A percentile compares a stretch with the other conserved stretches of the same genome.
Conservation (phyloP, 2,329 filamentous ascomycete species). For the Pyrenophora graminea region DNA sequence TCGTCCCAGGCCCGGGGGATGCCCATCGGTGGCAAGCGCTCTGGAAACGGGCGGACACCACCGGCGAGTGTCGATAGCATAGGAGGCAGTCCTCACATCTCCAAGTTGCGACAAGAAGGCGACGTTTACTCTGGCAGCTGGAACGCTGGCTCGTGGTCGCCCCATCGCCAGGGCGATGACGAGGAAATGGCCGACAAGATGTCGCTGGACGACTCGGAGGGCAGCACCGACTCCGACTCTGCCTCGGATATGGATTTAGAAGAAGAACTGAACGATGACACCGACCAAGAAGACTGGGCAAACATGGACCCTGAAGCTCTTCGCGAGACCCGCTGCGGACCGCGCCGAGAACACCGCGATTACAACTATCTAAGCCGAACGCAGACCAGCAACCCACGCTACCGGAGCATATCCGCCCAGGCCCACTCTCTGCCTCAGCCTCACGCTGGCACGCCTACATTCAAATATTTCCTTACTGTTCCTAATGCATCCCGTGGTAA, state of each 20-base stretch:
- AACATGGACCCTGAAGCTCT: constrained; percentile 84
- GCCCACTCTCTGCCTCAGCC: constrained; percentile 27
- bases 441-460: constrained; percentile 25
- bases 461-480: constrained; percentile 34
- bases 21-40: constrained; percentile 45
- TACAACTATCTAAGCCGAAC: constrained; percentile 47
- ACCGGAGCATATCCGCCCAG: constrained; percentile 34
- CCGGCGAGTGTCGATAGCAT: constrained; percentile 54
- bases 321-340: constrained; percentile 59
- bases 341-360: constrained; percentile 41
- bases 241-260: constrained; percentile 72
- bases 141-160: constrained; percentile 74
- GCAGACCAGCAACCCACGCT: constrained; percentile 35
- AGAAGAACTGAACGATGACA: constrained; percentile 78
- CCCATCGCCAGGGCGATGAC: constrained; percentile 51
- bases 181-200: constrained; percentile 80
- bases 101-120: constrained; percentile 39
- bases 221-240: constrained; percentile 68
- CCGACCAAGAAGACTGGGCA: constrained; percentile 96
- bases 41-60: constrained; percentile 49
- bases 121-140: constrained; percentile 61
- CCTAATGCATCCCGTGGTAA: constrained; percentile 39
- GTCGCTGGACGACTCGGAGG: constrained; percentile 75
- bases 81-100: constrained; percentile 53
- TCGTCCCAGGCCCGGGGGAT: constrained; percentile 57